These are phyloP conservation scores for Lepiota brunneoincarnata DNA, from an alignment of 768 basidiomycete species.

Conservation along the genomic window DNA sequence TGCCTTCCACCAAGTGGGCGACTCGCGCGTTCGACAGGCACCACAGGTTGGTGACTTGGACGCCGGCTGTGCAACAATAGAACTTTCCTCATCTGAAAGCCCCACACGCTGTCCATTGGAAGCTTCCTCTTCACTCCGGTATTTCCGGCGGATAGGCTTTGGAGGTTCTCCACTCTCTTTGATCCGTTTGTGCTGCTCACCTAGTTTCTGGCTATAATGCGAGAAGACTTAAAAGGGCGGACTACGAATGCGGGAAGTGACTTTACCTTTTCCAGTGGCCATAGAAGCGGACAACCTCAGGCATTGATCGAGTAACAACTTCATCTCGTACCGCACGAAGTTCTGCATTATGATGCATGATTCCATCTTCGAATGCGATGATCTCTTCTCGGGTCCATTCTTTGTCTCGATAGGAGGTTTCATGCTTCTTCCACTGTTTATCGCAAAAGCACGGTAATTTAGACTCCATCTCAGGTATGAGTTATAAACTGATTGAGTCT, in stretches of 20 bases:
- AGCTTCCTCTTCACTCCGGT: constrained; percentile 36
- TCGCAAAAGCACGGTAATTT: constrained; percentile 5
- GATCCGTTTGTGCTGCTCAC: constrained; percentile 62
- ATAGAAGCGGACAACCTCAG: constrained; percentile 82
- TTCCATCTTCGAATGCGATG: constrained; percentile 74
- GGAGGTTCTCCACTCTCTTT: constrained; percentile 35
- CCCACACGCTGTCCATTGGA: constrained; percentile 46
- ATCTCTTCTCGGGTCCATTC: constrained; percentile 71
- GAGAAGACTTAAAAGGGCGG: constrained; percentile 10
- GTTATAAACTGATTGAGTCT: not conserved
- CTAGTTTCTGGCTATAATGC: constrained; percentile 52
- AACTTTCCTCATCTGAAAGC: constrained; percentile 72
- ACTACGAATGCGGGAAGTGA: constrained; percentile 3
- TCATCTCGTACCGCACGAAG: constrained; percentile 77
- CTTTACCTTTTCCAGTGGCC: constrained; percentile 85
- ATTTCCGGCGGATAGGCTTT: constrained; percentile 34
- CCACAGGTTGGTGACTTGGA: constrained; percentile 67
- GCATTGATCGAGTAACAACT: constrained; percentile 62
- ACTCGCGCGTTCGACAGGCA: constrained; percentile 81
- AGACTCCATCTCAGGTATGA: not conserved
- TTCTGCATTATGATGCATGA: constrained; percentile 72
- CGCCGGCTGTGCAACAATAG: constrained; percentile 53
- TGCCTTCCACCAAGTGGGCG: constrained; percentile 86
- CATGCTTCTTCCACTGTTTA: constrained; percentile 68
- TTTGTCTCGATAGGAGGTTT: constrained; percentile 64